Percentiles rank a stretch among this genome's conserved stretches.
Conservation (phyloP, 129 eudicot genomes). For the Lonicera japonica region DNA sequence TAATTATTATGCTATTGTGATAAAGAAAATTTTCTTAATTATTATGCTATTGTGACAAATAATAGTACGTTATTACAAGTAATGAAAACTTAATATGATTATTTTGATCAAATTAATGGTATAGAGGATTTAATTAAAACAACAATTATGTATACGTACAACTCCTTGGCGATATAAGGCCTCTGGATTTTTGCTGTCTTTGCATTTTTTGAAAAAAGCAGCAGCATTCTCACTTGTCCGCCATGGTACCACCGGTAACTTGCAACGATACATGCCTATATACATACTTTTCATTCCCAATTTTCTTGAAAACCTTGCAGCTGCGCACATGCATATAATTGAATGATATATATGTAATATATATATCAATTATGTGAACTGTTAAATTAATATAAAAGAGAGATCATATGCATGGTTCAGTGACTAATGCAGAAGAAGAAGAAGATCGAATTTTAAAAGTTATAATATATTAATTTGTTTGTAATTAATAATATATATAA, state of each 20-base stretch:
- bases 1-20: not conserved
- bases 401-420: too few relatives aligned
- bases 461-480: too few relatives aligned
- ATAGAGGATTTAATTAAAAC: not conserved
- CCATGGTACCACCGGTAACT: not conserved
- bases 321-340: not conserved
- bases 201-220: constrained; percentile 3
- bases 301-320: not conserved
- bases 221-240: not conserved
- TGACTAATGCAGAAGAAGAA: too few relatives aligned
- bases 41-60: not conserved
- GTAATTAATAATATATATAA: too few relatives aligned
- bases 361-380: too few relatives aligned
- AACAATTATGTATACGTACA: not conserved
- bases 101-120: not conserved
- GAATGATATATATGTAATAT: too few relatives aligned
- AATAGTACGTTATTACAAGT: not conserved
- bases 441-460: too few relatives aligned
- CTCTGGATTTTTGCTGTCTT: not conserved
- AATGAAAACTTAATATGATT: not conserved
- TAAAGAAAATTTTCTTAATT: too few relatives aligned
- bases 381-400: too few relatives aligned
- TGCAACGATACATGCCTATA: not conserved
- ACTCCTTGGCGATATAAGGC: constrained; percentile 3
- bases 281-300: not conserved